A percentile compares a stretch with the other conserved stretches of the same genome.
These are phyloP conservation scores for Tarenaya hassleriana DNA, from an alignment of 345 rosid genomes.

Conservation along the genomic window DNA sequence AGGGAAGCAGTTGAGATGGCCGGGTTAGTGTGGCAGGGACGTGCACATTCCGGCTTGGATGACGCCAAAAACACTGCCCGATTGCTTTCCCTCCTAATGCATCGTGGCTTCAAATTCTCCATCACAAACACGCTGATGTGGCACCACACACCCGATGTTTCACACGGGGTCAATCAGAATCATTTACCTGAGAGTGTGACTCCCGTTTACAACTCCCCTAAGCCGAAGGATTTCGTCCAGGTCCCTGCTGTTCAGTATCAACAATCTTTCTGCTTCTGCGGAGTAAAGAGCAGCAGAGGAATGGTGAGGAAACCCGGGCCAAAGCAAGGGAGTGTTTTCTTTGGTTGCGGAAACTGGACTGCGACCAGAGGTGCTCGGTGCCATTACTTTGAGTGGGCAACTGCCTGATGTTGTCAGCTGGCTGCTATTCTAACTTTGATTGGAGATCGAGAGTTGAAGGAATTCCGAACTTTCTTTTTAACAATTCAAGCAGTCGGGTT, in stretches of 20 bases:
- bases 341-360: constrained; percentile 52
- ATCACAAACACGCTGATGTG: constrained; percentile 44
- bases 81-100: constrained; percentile 40
- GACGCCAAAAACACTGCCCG: constrained; percentile 57
- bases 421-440: no score
- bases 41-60: constrained; percentile 47
- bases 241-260: constrained; percentile 26
- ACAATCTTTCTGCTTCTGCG: constrained; percentile 39
- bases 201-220: constrained; percentile 12
- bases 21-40: constrained; percentile 48
- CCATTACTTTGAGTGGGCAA: constrained; percentile 44
- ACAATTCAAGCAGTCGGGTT: no score
- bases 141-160: constrained; percentile 18
- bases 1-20: constrained; percentile 48
- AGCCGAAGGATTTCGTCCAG: constrained; percentile 23
- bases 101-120: constrained; percentile 37
- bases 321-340: constrained; percentile 42
- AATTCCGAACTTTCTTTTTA: no score
- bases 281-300: constrained; percentile 42
- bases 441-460: no score
- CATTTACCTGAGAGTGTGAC: constrained; percentile 18
- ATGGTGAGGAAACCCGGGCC: constrained; percentile 49
- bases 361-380: constrained; percentile 38
- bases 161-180: constrained; percentile 21
- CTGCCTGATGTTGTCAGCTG: no score